phyloP scores from a whole-genome alignment of 73 alveolate species.

The Paramecium octaurelia region DNA sequence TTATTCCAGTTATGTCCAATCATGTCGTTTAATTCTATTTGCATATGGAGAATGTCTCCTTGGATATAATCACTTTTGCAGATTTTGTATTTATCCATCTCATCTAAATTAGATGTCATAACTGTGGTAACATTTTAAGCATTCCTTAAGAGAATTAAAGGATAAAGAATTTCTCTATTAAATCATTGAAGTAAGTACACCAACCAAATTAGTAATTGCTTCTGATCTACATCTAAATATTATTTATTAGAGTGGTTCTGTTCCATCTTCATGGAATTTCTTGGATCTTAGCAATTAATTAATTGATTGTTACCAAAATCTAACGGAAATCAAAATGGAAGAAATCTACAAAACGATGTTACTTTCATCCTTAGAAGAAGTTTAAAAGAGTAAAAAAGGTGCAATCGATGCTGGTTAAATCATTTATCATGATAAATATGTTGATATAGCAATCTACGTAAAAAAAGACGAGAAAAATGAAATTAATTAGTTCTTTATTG shows the following conservation, averaged over 20 bases:
- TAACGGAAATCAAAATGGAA: conserved; percentile 7
- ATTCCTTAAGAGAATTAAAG: conserved; percentile 23
- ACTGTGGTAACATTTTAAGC: conserved; percentile 12
- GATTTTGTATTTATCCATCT: conserved; percentile 1
- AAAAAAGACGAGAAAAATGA: conserved; percentile 17
- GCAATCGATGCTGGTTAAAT: conserved; percentile 7
- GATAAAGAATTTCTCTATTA: conserved; percentile 34
- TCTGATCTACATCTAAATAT: background rate
- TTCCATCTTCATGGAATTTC: conserved; percentile 6
- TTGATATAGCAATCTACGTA: background rate
- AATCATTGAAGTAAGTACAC: conserved; percentile 23
- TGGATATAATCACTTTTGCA: conserved; percentile 30
- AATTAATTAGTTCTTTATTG: background rate
- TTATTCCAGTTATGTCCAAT: conserved; percentile 7
- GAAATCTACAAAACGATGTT: background rate
- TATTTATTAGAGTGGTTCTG: conserved; percentile 28
- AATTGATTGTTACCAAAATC: background rate
- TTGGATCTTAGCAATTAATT: background rate
- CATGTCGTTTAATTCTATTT: background rate
- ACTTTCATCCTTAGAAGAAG: background rate
- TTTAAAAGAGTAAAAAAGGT: background rate
- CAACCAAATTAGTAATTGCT: background rate
- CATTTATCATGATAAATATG: background rate
- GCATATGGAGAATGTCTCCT: background rate
- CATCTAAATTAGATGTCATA: background rate